A percentile compares a stretch with the other conserved stretches of the same genome.
These are phyloP conservation scores for Elsinoe fawcettii DNA, from an alignment of 2,329 filamentous ascomycete species.

Conservation along the genomic window DNA sequence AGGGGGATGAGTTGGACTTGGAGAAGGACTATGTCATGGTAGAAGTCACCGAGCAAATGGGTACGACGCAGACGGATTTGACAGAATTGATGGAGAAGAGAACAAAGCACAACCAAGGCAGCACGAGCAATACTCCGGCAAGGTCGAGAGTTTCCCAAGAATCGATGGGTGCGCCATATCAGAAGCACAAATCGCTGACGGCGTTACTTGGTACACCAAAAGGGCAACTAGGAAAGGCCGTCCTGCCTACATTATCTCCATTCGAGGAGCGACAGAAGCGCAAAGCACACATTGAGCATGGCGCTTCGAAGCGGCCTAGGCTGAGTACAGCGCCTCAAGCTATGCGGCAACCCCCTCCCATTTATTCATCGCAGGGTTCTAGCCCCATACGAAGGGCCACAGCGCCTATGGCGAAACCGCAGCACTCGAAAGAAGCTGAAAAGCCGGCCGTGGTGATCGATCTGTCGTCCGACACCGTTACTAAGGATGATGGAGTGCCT, in stretches of 20 bases:
- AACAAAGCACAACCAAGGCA: slow-evolving; percentile 36
- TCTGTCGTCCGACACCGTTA: neutral
- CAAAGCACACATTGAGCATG: slow-evolving; percentile 24
- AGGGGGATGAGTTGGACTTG: slow-evolving; percentile 74
- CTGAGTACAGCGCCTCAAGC: slow-evolving; percentile 11
- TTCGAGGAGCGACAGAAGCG: slow-evolving; percentile 49
- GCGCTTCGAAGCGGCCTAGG: slow-evolving; percentile 35
- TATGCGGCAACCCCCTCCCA: slow-evolving; percentile 21
- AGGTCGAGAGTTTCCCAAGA: slow-evolving; percentile 5
- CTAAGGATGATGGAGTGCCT: neutral
- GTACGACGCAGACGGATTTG: slow-evolving; percentile 67
- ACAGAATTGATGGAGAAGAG: slow-evolving; percentile 66
- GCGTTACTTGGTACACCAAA: slow-evolving; percentile 58
- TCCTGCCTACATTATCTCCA: slow-evolving; percentile 53
- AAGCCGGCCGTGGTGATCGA: slow-evolving; percentile 5
- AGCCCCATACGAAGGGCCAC: neutral
- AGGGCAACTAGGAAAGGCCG: slow-evolving; percentile 55
- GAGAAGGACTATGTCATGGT: slow-evolving; percentile 70
- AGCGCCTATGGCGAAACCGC: neutral
- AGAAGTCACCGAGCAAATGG: slow-evolving; percentile 70
- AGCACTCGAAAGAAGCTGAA: slow-evolving; percentile 2
- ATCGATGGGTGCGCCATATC: slow-evolving; percentile 27
- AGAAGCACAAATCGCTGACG: slow-evolving; percentile 52
- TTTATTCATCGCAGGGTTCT: slow-evolving; percentile 12
- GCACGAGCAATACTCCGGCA: slow-evolving; percentile 24